phyloP scores from a whole-genome alignment of 768 basidiomycete species.

The Boletus fagicola region DNA sequence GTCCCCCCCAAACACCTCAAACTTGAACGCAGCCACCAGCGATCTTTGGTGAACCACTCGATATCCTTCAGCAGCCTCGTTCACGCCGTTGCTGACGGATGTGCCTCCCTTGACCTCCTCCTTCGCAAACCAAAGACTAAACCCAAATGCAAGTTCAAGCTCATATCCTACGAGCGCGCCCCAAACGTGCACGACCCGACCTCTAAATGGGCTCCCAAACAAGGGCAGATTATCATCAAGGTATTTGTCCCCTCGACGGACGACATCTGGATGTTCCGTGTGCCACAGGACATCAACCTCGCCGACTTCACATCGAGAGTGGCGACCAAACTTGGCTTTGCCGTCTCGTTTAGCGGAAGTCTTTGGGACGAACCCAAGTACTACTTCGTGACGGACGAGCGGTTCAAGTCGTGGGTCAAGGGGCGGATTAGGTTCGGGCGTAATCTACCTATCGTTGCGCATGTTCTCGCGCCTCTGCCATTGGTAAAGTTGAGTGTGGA shows the following conservation, averaged over 20 bases:
- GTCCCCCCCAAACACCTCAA: background rate
- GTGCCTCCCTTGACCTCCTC: constrained; percentile 16
- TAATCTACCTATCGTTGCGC: constrained; percentile 37
- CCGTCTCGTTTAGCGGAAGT: constrained; percentile 34
- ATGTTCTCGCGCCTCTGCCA: constrained; percentile 18
- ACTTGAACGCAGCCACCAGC: constrained; percentile 7
- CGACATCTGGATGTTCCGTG: constrained; percentile 40
- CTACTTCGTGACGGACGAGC: constrained; percentile 31
- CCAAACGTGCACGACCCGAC: background rate
- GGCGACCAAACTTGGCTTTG: constrained; percentile 37
- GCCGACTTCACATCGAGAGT: constrained; percentile 33
- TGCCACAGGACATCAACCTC: constrained; percentile 33
- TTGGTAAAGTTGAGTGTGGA: constrained; percentile 19
- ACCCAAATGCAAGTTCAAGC: background rate
- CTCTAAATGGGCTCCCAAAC: constrained; percentile 32
- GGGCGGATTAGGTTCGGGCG: constrained; percentile 33
- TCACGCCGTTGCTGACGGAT: constrained; percentile 15
- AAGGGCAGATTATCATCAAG: constrained; percentile 39
- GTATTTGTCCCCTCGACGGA: constrained; percentile 39
- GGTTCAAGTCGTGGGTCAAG: constrained; percentile 36
- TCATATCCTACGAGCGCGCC: background rate
- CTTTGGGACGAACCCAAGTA: constrained; percentile 29
- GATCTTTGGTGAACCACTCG: constrained; percentile 16
- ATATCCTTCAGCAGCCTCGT: constrained; percentile 17
- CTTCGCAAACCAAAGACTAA: constrained; percentile 17